phyloP scores from a whole-genome alignment of 164 flowering plant genomes.

The Houttuynia cordata region DNA sequence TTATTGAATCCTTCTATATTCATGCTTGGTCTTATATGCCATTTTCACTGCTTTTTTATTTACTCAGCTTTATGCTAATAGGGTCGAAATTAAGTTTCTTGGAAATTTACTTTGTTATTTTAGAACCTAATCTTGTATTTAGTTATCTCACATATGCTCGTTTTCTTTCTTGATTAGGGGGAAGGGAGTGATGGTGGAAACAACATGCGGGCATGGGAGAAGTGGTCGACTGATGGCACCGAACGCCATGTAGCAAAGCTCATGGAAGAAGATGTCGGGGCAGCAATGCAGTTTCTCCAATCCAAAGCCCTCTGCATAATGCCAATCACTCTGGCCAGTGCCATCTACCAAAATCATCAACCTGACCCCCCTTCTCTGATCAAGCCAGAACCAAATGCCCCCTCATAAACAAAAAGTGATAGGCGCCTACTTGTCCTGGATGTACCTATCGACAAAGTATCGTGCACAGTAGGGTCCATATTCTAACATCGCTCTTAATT shows the following conservation, averaged over 20 bases:
- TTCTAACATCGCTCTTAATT: slow-evolving; percentile 14
- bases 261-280: slow-evolving; percentile 78
- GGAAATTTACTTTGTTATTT: too few relatives aligned
- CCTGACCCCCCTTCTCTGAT: slow-evolving; percentile 26
- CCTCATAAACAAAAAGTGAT: slow-evolving; percentile 15
- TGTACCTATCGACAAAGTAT: slow-evolving; percentile 3
- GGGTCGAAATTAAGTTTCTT: too few relatives aligned
- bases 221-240: slow-evolving; percentile 72
- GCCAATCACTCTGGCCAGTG: slow-evolving; percentile 66
- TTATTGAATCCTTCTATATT: neutral
- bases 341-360: slow-evolving; percentile 44
- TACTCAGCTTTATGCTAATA: too few relatives aligned
- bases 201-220: slow-evolving; percentile 56
- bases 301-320: slow-evolving; percentile 76
- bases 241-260: slow-evolving; percentile 73
- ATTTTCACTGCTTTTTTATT: too few relatives aligned
- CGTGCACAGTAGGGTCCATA: slow-evolving; percentile 3
- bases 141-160: neutral
- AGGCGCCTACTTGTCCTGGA: slow-evolving; percentile 2
- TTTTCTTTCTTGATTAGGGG: slow-evolving; percentile 22
- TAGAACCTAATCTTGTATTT: neutral
- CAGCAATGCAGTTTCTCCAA: slow-evolving; percentile 82
- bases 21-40: too few relatives aligned
- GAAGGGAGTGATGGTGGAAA: slow-evolving; percentile 35
- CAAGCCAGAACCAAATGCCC: slow-evolving; percentile 49